Conservation (phyloP, 2,329 filamentous ascomycete genomes). For the Phaeosphaeria sp. region DNA sequence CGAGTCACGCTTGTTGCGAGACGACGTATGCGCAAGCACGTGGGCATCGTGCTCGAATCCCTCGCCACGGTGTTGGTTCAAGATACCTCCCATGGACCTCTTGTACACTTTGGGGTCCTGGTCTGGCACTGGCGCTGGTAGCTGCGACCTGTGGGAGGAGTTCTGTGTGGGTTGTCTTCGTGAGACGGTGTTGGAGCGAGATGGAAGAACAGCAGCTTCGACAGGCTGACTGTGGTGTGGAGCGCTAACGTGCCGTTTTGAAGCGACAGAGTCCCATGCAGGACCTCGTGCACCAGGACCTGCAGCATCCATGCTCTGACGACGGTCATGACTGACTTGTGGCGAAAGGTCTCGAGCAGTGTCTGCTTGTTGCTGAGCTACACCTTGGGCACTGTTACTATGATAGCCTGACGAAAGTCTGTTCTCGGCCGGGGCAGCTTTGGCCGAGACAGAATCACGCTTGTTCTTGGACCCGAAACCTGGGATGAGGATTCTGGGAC, state of each 20-base stretch:
- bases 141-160: slow-evolving; percentile 44
- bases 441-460: slow-evolving; percentile 23
- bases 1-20: slow-evolving; percentile 34
- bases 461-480: slow-evolving; percentile 33
- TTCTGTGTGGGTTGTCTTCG: slow-evolving; percentile 38
- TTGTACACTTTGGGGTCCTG: slow-evolving; percentile 29
- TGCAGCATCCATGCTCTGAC: slow-evolving; percentile 29
- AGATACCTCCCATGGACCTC: slow-evolving; percentile 42
- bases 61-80: slow-evolving; percentile 37
- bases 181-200: slow-evolving; percentile 25
- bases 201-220: slow-evolving; percentile 26
- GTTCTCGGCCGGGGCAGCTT: slow-evolving; percentile 20
- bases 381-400: slow-evolving; percentile 26
- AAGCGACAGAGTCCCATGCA: slow-evolving; percentile 31
- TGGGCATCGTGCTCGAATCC: slow-evolving; percentile 42
- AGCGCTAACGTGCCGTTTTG: slow-evolving; percentile 36
- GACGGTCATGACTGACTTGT: slow-evolving; percentile 19
- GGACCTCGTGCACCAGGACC: slow-evolving; percentile 16
- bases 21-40: slow-evolving; percentile 30
- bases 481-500: slow-evolving; percentile 41
- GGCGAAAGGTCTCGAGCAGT: slow-evolving; percentile 12
- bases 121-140: slow-evolving; percentile 26
- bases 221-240: slow-evolving; percentile 20
- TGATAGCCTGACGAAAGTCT: slow-evolving; percentile 32
- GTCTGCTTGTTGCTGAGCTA: slow-evolving; percentile 14